These are phyloP conservation scores for Cladosporium phlei DNA, from an alignment of 2,329 filamentous ascomycete genomes.

Conservation along the genomic window DNA sequence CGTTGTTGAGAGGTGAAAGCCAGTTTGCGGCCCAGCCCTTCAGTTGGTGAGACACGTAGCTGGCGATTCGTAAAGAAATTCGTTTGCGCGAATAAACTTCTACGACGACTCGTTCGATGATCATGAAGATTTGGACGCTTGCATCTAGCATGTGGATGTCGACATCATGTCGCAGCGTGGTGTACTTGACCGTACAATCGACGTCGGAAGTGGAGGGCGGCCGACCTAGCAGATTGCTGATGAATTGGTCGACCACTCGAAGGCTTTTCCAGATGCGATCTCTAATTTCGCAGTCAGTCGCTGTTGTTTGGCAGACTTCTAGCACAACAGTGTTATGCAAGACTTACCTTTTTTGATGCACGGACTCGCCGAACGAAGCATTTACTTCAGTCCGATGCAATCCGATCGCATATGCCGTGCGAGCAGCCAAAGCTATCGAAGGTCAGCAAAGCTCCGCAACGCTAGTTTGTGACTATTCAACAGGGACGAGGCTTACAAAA, in stretches of 20 bases:
- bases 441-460: not conserved
- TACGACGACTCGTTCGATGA: slow-evolving; percentile 45
- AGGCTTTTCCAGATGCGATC: slow-evolving; percentile 52
- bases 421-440: slow-evolving; percentile 38
- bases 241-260: slow-evolving; percentile 48
- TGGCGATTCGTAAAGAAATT: slow-evolving; percentile 38
- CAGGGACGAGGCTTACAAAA: slow-evolving; percentile 33
- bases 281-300: slow-evolving; percentile 18
- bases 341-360: slow-evolving; percentile 24
- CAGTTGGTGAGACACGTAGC: slow-evolving; percentile 37
- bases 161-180: not conserved
- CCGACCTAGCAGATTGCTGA: slow-evolving; percentile 49
- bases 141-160: slow-evolving; percentile 31
- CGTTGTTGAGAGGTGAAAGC: slow-evolving; percentile 29
- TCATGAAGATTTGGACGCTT: slow-evolving; percentile 43
- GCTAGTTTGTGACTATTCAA: not conserved
- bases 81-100: slow-evolving; percentile 43
- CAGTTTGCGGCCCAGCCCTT: slow-evolving; percentile 39
- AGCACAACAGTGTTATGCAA: too few species aligned
- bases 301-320: not conserved
- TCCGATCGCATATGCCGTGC: slow-evolving; percentile 50
- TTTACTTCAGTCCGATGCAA: slow-evolving; percentile 51
- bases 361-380: slow-evolving; percentile 43
- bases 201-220: slow-evolving; percentile 51
- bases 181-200: slow-evolving; percentile 41